Percentiles rank a stretch among this genome's conserved stretches.
Evolutionary conservation across 2,329 filamentous ascomycete genomes (phyloP).

Genomic region (Aotearoamyces nothofagi): DNA sequence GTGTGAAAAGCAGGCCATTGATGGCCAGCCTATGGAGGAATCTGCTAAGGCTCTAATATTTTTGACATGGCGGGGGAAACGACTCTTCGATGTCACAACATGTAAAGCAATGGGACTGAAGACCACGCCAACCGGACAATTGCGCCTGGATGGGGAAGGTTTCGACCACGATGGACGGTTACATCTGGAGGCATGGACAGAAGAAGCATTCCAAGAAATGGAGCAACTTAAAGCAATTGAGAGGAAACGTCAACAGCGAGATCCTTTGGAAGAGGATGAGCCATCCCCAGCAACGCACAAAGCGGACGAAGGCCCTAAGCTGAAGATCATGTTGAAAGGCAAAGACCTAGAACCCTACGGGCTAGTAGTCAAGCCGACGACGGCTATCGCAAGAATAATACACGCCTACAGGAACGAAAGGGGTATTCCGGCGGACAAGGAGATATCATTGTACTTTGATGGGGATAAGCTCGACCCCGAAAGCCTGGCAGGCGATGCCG

Average conservation of each 20-base stretch:
- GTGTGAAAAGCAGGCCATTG: conserved; percentile 45
- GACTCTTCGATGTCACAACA: conserved; percentile 63
- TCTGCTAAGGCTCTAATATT: conserved; percentile 42
- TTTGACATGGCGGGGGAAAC: conserved; percentile 63
- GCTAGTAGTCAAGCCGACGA: conserved; percentile 35
- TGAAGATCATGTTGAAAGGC: conserved; percentile 38
- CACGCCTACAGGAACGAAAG: conserved; percentile 42
- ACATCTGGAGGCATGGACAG: conserved; percentile 66
- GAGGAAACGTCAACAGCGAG: conserved; percentile 2
- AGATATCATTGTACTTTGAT: conserved; percentile 55
- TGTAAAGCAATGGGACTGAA: conserved; percentile 51
- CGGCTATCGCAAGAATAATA: conserved; percentile 45
- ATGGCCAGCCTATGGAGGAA: conserved; percentile 19
- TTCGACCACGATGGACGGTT: conserved; percentile 39
- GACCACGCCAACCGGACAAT: conserved; percentile 21
- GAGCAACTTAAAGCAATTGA: conserved; percentile 7
- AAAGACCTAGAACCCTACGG: conserved; percentile 33
- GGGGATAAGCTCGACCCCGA: conserved; percentile 54
- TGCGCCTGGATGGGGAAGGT: conserved; percentile 21
- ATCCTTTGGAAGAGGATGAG: conserved; percentile 9
- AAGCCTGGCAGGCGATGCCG: conserved; percentile 45
- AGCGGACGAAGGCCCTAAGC: conserved; percentile 19
- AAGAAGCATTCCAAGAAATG: conserved; percentile 36
- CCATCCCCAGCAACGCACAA: conserved; percentile 4
- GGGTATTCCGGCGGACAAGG: conserved; percentile 31